phyloP scores from a whole-genome alignment of 164 flowering plant genomes.

The Cinnamomum micranthum region DNA sequence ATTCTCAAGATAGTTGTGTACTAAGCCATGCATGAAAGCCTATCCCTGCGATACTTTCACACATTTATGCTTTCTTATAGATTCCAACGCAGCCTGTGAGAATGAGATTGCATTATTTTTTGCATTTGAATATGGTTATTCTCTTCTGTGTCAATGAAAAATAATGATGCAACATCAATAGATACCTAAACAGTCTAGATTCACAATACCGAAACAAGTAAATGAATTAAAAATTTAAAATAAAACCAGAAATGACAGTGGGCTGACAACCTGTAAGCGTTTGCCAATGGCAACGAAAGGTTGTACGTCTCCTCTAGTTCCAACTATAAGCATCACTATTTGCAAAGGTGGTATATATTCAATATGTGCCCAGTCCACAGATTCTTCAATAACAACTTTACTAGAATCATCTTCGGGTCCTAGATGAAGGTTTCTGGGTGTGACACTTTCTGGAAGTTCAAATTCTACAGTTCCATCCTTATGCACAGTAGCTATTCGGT shows the following conservation, averaged over 20 bases:
- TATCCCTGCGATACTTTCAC: no score
- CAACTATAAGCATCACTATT: constrained; percentile 93
- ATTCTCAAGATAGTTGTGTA: no score
- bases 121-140: no score
- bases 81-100: no score
- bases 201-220: no score
- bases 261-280: constrained; percentile 67
- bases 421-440: constrained; percentile 35
- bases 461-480: constrained; percentile 93
- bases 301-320: constrained; percentile 97
- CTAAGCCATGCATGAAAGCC: no score
- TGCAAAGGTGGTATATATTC: constrained; percentile 79
- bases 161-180: background rate
- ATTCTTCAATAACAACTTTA: constrained; percentile 53
- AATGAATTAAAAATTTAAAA: no score
- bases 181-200: background rate
- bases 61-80: no score
- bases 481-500: constrained; percentile 93
- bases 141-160: no score
- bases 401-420: constrained; percentile 31
- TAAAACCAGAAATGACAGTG: background rate
- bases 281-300: constrained; percentile 96
- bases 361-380: constrained; percentile 51
- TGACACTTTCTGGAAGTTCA: constrained; percentile 67
- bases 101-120: no score